These are phyloP conservation scores for Solanum chiquidenum DNA, from an alignment of 257 asterid species.

Conservation along the genomic window DNA sequence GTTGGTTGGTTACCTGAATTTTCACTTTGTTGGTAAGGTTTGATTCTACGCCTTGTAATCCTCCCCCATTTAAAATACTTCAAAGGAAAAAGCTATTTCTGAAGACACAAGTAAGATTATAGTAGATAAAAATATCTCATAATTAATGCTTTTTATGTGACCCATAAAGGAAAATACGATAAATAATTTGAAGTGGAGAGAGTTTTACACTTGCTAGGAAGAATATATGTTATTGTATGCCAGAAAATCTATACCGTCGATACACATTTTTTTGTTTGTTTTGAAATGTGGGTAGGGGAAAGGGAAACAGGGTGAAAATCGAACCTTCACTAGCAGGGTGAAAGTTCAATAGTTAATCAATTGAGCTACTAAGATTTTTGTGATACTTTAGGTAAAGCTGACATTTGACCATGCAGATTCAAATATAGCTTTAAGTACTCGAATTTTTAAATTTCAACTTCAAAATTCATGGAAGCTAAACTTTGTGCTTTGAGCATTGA, in stretches of 20 bases:
- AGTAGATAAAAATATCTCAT: no score
- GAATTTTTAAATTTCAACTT: no score
- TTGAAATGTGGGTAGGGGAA: background rate
- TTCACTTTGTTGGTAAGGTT: background rate
- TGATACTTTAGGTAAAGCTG: background rate
- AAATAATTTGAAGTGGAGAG: no score
- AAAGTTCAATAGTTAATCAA: background rate
- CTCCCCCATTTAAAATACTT: no score
- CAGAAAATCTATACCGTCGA: background rate
- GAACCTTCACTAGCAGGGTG: accelerated
- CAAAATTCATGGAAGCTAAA: background rate
- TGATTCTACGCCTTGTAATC: no score
- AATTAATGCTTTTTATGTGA: no score
- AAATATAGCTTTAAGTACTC: no score
- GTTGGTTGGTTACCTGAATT: background rate
- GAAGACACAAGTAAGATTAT: no score
- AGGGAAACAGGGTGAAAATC: background rate
- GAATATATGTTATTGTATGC: background rate
- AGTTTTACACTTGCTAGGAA: background rate
- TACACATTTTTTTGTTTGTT: no score
- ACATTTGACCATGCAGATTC: background rate
- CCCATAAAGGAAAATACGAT: no score
- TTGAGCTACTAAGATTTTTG: background rate
- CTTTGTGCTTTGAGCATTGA: background rate
- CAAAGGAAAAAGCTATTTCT: no score